Conservation (phyloP, 1,284 basidiomycete species). For the Inonotus hispidus region DNA sequence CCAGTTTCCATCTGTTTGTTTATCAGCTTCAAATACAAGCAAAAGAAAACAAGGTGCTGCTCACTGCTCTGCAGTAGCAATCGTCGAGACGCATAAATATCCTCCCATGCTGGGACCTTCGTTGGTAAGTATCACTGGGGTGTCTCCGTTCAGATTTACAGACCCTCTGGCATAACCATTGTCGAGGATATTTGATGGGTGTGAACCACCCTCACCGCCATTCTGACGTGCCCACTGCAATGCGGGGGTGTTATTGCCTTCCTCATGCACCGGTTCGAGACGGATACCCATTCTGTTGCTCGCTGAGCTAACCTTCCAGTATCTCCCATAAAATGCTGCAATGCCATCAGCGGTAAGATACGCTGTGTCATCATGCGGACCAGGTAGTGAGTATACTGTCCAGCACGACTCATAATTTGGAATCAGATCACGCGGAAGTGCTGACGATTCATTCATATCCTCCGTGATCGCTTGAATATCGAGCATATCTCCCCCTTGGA, state of each 20-base stretch:
- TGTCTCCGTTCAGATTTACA: slow-evolving; percentile 67
- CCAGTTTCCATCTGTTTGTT: slow-evolving; percentile 54
- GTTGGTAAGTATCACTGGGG: slow-evolving; percentile 58
- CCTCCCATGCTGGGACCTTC: slow-evolving; percentile 67
- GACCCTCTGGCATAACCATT: slow-evolving; percentile 60
- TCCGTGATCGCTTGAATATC: slow-evolving; percentile 40
- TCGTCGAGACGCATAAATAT: slow-evolving; percentile 51
- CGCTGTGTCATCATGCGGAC: slow-evolving; percentile 58
- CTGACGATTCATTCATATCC: slow-evolving; percentile 22
- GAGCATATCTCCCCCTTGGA: slow-evolving; percentile 36
- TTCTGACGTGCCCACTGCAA: slow-evolving; percentile 54
- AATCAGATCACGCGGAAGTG: slow-evolving; percentile 28
- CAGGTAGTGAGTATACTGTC: slow-evolving; percentile 51
- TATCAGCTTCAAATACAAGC: not conserved
- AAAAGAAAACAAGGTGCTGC: slow-evolving; percentile 19
- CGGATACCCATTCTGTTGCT: slow-evolving; percentile 61
- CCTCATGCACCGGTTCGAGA: slow-evolving; percentile 19
- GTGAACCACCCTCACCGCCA: slow-evolving; percentile 68
- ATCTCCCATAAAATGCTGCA: slow-evolving; percentile 40
- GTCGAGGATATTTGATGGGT: slow-evolving; percentile 69
- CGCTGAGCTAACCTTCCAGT: slow-evolving; percentile 49
- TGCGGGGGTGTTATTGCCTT: slow-evolving; percentile 38
- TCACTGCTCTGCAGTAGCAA: slow-evolving; percentile 47
- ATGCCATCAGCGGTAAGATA: slow-evolving; percentile 49
- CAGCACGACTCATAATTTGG: slow-evolving; percentile 46